phyloP scores from a whole-genome alignment of 2,329 filamentous ascomycete species.

The Colletotrichum tofieldiae region DNA sequence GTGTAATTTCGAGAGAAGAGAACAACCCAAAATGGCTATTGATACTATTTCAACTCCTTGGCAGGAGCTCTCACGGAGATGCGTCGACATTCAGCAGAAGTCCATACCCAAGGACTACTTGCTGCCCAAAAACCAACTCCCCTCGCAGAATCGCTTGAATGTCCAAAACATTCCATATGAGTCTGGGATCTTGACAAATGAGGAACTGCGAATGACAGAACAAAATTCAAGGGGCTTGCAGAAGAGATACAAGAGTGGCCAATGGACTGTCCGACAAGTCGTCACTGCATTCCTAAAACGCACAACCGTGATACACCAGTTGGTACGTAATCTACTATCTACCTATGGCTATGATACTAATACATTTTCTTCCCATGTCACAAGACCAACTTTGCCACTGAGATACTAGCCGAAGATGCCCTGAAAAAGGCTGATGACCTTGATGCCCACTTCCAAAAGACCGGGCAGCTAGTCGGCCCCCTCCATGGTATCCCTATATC shows the following conservation, averaged over 20 bases:
- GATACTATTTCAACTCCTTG: not conserved
- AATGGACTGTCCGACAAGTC: constrained; percentile 52
- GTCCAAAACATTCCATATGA: constrained; percentile 68
- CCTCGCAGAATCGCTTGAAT: constrained; percentile 67
- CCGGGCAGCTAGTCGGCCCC: constrained; percentile 68
- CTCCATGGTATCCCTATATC: constrained; percentile 77
- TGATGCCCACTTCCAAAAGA: constrained; percentile 64
- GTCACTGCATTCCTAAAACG: constrained; percentile 43
- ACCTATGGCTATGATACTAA: not conserved
- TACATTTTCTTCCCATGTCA: too few relatives aligned
- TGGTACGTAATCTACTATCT: not conserved
- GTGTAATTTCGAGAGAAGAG: too few relatives aligned
- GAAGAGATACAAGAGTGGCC: constrained; percentile 6
- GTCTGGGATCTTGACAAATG: constrained; percentile 71
- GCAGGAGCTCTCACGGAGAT: constrained; percentile 11
- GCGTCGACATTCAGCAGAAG: constrained; percentile 41
- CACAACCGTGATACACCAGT: constrained; percentile 24
- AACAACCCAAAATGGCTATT: constrained; percentile 1
- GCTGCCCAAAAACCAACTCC: constrained; percentile 67
- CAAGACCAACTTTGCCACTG: constrained; percentile 65
- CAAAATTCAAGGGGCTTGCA: constrained; percentile 45
- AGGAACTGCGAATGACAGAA: constrained; percentile 58
- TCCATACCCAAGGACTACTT: constrained; percentile 73
- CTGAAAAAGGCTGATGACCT: constrained; percentile 62
- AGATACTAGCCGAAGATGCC: constrained; percentile 69